Evolutionary conservation across 768 basidiomycete species (phyloP).

Genomic region (Xerocomellus dryophilus): DNA sequence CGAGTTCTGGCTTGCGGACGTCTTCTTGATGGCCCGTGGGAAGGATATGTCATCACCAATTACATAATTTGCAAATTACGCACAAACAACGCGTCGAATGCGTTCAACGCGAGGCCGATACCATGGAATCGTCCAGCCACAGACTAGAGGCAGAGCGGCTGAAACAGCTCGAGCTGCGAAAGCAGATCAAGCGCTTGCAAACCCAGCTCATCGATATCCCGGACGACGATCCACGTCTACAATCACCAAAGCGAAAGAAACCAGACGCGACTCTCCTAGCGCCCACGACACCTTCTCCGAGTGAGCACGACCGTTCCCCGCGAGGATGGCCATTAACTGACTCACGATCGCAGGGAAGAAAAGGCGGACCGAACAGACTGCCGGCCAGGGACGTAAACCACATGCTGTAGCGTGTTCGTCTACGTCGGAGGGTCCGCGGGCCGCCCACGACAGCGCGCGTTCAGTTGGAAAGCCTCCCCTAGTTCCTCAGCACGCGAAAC

Average conservation of each 20-base stretch:
- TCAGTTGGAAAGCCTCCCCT: slow-evolving; percentile 4
- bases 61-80: slow-evolving; percentile 16
- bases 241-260: slow-evolving; percentile 50
- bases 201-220: slow-evolving; percentile 47
- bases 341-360: slow-evolving; percentile 35
- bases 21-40: slow-evolving; percentile 11
- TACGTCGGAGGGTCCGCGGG: slow-evolving; percentile 14
- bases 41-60: slow-evolving; percentile 6
- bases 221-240: slow-evolving; percentile 19
- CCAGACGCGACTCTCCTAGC: slow-evolving; percentile 38
- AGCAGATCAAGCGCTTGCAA: slow-evolving; percentile 55
- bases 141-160: slow-evolving; percentile 37
- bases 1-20: neutral
- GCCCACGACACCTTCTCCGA: slow-evolving; percentile 62
- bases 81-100: slow-evolving; percentile 28
- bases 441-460: slow-evolving; percentile 5
- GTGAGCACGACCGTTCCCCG: slow-evolving; percentile 38
- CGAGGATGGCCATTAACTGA: neutral
- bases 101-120: slow-evolving; percentile 9
- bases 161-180: slow-evolving; percentile 48
- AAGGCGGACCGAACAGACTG: slow-evolving; percentile 40
- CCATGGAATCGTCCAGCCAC: slow-evolving; percentile 56
- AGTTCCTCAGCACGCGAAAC: slow-evolving; percentile 25
- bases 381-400: slow-evolving; percentile 20
- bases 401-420: slow-evolving; percentile 7